Evolutionary conservation across 2,329 filamentous ascomycete genomes (phyloP), one percentile per base, ranked within the genome.

Genomic region (Pseudogymnoascus sp.): DNA sequence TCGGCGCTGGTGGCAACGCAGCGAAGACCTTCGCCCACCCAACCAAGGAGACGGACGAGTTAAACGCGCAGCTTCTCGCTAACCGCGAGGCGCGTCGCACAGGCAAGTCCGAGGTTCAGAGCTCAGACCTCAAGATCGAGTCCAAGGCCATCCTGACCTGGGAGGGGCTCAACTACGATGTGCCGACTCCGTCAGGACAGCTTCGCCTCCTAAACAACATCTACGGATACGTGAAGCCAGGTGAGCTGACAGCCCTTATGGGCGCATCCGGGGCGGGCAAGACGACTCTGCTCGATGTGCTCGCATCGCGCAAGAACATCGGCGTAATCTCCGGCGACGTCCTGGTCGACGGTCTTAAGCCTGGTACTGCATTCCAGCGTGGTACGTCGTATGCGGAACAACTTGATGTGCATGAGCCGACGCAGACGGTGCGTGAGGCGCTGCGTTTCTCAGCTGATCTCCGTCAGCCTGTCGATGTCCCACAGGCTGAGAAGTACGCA

Each of bases 311-410:
- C 72, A 89, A 90, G 73, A 92, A 90, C 0, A 93, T 92, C 84
- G 92, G 92, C 74, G 88, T 95, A 10, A 91, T 96, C 60, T 85
- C 84, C 4, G 92, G 92, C 59, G 89, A 93, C 67, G 93, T 96
- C 85, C 74, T 83, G 8, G 82, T 86, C 8, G 82, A 86, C 63
- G 84, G 84, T 21, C 81, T 80, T 27, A 87, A 85, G 21, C 85
- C 90, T 33, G 90, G 94, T 66, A 80, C 82, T 44, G 91, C 89
- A 0, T 96, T 96, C 81, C 92, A 96, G 74, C 88, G 92, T 12
- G 71, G 69, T 7, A 67, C 70, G 0, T 92, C 91, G 42, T 96
- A 96, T 68, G 91, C 92, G 36, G 91, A 96, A 72, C 92, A 96
- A 73, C 90, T 96, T 71, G 92, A 97, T 82, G 81, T 96, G 10